Evolutionary conservation across 2,329 filamentous ascomycete genomes (phyloP).

Genomic region (Diaporthe capsici): DNA sequence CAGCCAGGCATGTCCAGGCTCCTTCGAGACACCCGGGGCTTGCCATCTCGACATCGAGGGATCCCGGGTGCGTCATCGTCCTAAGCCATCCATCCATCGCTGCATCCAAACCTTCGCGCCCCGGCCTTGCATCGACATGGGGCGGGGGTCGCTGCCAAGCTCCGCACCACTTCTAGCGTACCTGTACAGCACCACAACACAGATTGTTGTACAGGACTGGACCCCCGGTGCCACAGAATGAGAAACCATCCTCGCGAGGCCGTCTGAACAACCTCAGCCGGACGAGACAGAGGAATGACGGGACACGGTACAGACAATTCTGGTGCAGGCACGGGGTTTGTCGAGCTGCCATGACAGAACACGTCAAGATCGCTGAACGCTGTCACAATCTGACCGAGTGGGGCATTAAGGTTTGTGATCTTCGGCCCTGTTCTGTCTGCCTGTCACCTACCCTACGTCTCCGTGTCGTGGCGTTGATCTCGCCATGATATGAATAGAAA

Average conservation of each 20-base stretch:
- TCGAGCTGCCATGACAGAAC: background rate
- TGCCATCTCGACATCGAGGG: background rate
- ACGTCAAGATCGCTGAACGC: background rate
- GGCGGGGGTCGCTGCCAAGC: constrained; percentile 1
- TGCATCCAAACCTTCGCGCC: background rate
- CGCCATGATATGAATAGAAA: constrained; percentile 15
- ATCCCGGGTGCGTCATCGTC: constrained; percentile 24
- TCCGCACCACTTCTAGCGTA: constrained; percentile 24
- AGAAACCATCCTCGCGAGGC: background rate
- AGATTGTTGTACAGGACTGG: background rate
- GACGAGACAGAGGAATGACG: background rate
- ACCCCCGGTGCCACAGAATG: background rate
- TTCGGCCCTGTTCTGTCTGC: constrained; percentile 10
- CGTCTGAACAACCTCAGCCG: background rate
- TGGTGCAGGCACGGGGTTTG: background rate
- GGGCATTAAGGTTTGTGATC: background rate
- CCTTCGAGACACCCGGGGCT: background rate
- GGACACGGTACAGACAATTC: background rate
- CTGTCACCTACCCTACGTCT: background rate
- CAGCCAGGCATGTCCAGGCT: constrained; percentile 4
- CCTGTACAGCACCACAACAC: background rate
- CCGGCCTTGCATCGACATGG: constrained; percentile 1
- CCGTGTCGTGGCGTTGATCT: background rate
- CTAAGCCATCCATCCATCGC: constrained; percentile 10
- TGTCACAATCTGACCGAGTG: background rate